These are phyloP conservation scores for Trametes punicea DNA, from an alignment of 768 basidiomycete genomes.

Conservation along the genomic window DNA sequence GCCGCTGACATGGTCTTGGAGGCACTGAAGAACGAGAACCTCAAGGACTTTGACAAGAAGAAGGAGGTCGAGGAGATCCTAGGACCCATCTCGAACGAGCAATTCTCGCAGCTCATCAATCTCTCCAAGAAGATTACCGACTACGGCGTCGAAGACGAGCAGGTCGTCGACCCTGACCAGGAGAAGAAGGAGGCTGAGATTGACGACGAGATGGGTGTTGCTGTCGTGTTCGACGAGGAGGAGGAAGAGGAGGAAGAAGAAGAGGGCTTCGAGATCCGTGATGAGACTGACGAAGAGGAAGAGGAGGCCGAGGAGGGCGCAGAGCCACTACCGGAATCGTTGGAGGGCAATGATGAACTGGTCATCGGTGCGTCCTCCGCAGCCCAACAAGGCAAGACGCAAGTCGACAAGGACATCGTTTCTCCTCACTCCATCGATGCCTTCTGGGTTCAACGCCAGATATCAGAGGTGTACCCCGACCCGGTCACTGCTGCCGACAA, in stretches of 20 bases:
- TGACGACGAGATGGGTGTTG: constrained; percentile 96
- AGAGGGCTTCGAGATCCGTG: constrained; percentile 81
- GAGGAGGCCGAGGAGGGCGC: constrained; percentile 54
- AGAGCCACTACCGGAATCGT: constrained; percentile 42
- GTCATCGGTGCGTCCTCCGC: constrained; percentile 66
- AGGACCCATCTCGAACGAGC: constrained; percentile 61
- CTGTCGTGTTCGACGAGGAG: constrained; percentile 96
- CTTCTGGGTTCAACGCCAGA: constrained; percentile 97
- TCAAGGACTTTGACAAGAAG: constrained; percentile 98
- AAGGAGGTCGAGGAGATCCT: constrained; percentile 86
- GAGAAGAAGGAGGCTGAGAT: constrained; percentile 85
- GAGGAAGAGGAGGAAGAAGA: constrained; percentile 92
- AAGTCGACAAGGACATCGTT: constrained; percentile 73
- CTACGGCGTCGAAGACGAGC: constrained; percentile 85
- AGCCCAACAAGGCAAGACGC: constrained; percentile 42
- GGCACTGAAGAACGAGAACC: constrained; percentile 77
- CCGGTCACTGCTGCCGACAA: constrained; percentile 94
- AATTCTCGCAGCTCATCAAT: constrained; percentile 78
- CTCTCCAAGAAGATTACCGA: constrained; percentile 96
- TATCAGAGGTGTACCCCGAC: constrained; percentile 88
- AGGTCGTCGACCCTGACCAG: constrained; percentile 71
- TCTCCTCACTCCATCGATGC: constrained; percentile 91
- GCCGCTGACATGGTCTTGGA: constrained; percentile 93
- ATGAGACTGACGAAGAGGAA: constrained; percentile 76
- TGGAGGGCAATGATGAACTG: constrained; percentile 62